Percentiles rank a stretch among this genome's conserved stretches.
Evolutionary conservation across 345 rosid species (phyloP).

Genomic region (Eutrema yunnanense): DNA sequence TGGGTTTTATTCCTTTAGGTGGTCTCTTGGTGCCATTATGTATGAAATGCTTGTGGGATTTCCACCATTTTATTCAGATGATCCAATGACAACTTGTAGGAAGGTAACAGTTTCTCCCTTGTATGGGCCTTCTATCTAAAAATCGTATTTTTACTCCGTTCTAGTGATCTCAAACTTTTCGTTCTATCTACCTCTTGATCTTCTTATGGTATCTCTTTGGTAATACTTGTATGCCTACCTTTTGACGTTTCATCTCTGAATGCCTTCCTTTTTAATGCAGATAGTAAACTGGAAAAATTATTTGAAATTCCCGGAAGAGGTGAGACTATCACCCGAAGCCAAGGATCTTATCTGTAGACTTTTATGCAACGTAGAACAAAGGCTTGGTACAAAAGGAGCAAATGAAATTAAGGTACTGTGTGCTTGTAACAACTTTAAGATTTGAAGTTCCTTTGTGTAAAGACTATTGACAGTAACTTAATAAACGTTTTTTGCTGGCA

Average conservation of each 20-base stretch:
- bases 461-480: not conserved
- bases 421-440: constrained; percentile 39
- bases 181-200: too few relatives aligned
- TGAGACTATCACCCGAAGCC: constrained; percentile 79
- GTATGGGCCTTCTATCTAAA: too few relatives aligned
- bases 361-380: constrained; percentile 85
- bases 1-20: constrained; percentile 43
- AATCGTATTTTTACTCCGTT: not conserved
- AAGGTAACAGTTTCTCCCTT: constrained; percentile 44
- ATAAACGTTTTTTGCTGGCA: constrained; percentile 14
- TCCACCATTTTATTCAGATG: constrained; percentile 99
- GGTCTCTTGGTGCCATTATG: constrained; percentile 99
- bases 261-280: constrained; percentile 35
- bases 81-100: constrained; percentile 97
- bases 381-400: constrained; percentile 90
- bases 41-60: constrained; percentile 99
- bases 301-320: constrained; percentile 96
- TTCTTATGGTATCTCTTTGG: not conserved
- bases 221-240: not conserved
- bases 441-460: constrained; percentile 7
- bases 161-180: not conserved
- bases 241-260: not conserved
- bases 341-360: constrained; percentile 86
- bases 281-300: constrained; percentile 97
- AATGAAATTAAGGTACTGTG: constrained; percentile 84